phyloP scores from a whole-genome alignment of 805 yeast species.

The Teunomyces pallodes region DNA sequence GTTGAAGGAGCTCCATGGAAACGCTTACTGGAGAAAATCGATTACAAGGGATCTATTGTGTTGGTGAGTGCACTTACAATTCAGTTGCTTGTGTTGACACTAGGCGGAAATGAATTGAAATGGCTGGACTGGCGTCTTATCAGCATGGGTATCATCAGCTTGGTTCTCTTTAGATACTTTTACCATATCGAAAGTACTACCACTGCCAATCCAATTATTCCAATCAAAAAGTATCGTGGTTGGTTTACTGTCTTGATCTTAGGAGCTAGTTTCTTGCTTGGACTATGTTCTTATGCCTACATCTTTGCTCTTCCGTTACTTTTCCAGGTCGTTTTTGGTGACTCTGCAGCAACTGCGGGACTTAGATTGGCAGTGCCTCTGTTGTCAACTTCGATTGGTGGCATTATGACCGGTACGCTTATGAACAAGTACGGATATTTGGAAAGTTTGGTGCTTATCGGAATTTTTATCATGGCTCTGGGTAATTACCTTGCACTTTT shows the following conservation, averaged over 20 bases:
- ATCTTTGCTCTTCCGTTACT: conserved; percentile 41
- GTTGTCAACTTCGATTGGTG: conserved; percentile 42
- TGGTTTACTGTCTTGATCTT: conserved; percentile 21
- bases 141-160: conserved; percentile 12
- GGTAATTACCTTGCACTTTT: conserved; percentile 31
- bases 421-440: conserved; percentile 33
- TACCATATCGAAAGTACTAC: conserved; percentile 20
- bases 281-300: conserved; percentile 39
- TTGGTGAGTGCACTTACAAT: conserved; percentile 30
- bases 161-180: conserved; percentile 11
- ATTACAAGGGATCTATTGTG: conserved; percentile 30
- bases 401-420: conserved; percentile 35
- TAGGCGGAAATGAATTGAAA: conserved; percentile 20
- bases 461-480: conserved; percentile 29
- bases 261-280: conserved; percentile 33
- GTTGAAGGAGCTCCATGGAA: conserved; percentile 4
- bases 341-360: conserved; percentile 15
- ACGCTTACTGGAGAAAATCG: conserved; percentile 23
- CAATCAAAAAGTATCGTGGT: conserved; percentile 23
- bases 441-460: conserved; percentile 23
- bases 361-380: conserved; percentile 41
- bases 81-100: conserved; percentile 26
- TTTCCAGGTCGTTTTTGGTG: conserved; percentile 41
- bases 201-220: conserved; percentile 30
- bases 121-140: conserved; percentile 13